Evolutionary conservation across 352 stramenopile species (phyloP).

Genomic region (Pythium apleroticum): DNA sequence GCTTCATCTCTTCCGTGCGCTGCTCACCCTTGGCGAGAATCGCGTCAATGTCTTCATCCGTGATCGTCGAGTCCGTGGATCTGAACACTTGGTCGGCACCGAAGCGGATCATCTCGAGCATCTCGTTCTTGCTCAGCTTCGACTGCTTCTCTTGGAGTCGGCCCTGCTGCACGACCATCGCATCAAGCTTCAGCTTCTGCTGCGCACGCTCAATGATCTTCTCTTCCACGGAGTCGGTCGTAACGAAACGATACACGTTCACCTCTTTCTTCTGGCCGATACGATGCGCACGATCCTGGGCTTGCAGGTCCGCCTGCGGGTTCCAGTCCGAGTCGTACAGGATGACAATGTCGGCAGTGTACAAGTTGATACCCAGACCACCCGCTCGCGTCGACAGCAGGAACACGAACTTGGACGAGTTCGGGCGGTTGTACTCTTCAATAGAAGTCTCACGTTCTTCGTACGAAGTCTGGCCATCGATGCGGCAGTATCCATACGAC

Average conservation of each 20-base stretch:
- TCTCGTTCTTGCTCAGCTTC: conserved; percentile 95
- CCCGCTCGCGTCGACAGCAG: conserved; percentile 96
- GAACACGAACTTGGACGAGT: conserved; percentile 98
- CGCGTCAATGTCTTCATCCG: conserved; percentile 98
- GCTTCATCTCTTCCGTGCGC: conserved; percentile 86
- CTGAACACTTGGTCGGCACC: conserved; percentile 98
- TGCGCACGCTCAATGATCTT: conserved; percentile 98
- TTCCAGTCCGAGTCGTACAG: conserved; percentile 99
- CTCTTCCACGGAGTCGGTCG: conserved; percentile 97
- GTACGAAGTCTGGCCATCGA: conserved; percentile 88
- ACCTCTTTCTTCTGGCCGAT: conserved; percentile 99
- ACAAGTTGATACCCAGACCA: conserved; percentile 98
- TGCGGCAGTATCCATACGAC: conserved; percentile 86
- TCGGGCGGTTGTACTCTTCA: conserved; percentile 95
- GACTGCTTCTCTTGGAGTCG: conserved; percentile 87
- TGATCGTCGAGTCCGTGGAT: conserved; percentile 95
- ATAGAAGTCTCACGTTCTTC: conserved; percentile 85
- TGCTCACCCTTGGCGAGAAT: conserved; percentile 93
- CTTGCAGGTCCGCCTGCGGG: conserved; percentile 96
- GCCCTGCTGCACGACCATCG: conserved; percentile 87
- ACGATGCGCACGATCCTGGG: conserved; percentile 95
- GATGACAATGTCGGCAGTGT: conserved; percentile 99
- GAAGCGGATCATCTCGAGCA: conserved; percentile 97
- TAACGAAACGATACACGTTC: conserved; percentile 95
- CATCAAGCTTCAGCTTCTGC: conserved; percentile 95